These are phyloP conservation scores for Yamadazyma atmosphaerica DNA, from an alignment of 1,139 yeast species.

Conservation along the genomic window DNA sequence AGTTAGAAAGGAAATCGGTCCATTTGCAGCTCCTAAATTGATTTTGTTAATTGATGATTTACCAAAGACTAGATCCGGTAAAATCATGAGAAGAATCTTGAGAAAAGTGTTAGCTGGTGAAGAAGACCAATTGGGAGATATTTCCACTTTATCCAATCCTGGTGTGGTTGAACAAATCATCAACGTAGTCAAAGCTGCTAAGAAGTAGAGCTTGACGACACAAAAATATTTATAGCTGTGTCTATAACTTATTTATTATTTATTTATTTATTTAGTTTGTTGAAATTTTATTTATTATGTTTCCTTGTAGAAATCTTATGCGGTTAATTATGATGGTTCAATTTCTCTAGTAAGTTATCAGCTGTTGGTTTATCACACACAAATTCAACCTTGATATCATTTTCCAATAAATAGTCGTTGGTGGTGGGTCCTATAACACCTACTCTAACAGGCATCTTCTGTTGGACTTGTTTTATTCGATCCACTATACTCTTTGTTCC, in stretches of 20 bases:
- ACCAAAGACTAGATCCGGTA: conserved; percentile 84
- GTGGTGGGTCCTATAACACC: conserved; percentile 97
- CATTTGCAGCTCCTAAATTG: conserved; percentile 79
- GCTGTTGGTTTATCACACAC: conserved; percentile 80
- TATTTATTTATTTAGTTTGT: conserved; percentile 6
- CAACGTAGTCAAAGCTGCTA: conserved; percentile 49
- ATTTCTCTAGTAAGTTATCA: conserved; percentile 34
- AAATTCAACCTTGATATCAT: conserved; percentile 57
- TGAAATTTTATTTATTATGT: conserved; percentile 4
- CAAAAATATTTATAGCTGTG: too few relatives aligned
- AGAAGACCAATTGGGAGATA: conserved; percentile 77
- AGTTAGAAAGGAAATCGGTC: conserved; percentile 79
- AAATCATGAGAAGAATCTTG: conserved; percentile 80
- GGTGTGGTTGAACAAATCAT: conserved; percentile 66
- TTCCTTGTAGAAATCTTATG: too few relatives aligned
- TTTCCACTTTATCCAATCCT: conserved; percentile 75
- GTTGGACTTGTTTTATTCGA: conserved; percentile 28
- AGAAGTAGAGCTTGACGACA: too few relatives aligned
- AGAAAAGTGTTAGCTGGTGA: conserved; percentile 78
- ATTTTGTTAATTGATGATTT: conserved; percentile 72
- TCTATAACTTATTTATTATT: conserved; percentile 2
- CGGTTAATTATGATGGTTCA: too few relatives aligned
- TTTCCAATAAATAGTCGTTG: conserved; percentile 53
- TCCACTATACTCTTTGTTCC: conserved; percentile 69
- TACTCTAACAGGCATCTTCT: conserved; percentile 31